These are phyloP conservation scores for Xylariales sp. DNA, from an alignment of 2,329 filamentous ascomycete species.

Conservation along the genomic window DNA sequence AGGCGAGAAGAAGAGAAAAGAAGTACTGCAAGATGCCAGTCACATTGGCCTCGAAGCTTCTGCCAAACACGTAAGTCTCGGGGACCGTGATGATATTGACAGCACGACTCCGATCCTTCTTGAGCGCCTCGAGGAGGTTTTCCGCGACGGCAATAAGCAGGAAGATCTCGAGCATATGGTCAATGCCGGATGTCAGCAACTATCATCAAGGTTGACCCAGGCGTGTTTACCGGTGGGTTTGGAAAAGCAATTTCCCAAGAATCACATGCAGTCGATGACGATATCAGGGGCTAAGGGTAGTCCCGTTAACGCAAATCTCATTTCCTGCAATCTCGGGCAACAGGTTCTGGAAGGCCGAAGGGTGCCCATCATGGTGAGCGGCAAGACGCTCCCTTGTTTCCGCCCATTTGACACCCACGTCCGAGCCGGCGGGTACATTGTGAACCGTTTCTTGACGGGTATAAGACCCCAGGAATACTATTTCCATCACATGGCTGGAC, in stretches of 20 bases:
- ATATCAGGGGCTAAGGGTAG: constrained; percentile 95
- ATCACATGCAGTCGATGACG: constrained; percentile 99
- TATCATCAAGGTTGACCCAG: constrained; percentile 83
- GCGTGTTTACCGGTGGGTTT: constrained; percentile 84
- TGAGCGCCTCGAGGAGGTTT: constrained; percentile 84
- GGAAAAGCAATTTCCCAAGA: constrained; percentile 91
- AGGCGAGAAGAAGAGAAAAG: constrained; percentile 77
- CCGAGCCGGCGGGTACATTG: constrained; percentile 91
- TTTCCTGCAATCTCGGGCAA: constrained; percentile 96
- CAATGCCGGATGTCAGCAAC: constrained; percentile 74
- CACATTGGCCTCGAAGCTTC: constrained; percentile 82
- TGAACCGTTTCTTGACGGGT: constrained; percentile 96
- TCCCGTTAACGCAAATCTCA: constrained; percentile 93
- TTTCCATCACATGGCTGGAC: constrained; percentile 99
- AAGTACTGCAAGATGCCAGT: constrained; percentile 75
- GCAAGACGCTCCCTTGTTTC: constrained; percentile 95
- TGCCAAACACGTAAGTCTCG: constrained; percentile 87
- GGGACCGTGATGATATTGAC: constrained; percentile 65
- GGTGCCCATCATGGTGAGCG: constrained; percentile 97
- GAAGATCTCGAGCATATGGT: constrained; percentile 89
- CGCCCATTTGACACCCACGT: constrained; percentile 90
- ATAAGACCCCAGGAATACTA: constrained; percentile 98
- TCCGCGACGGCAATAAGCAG: constrained; percentile 92
- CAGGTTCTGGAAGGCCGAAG: constrained; percentile 94
- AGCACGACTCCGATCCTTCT: constrained; percentile 77